Base-by-base conservation (phyloP, 768 basidiomycete genomes). In the Bullera alba region DNA sequence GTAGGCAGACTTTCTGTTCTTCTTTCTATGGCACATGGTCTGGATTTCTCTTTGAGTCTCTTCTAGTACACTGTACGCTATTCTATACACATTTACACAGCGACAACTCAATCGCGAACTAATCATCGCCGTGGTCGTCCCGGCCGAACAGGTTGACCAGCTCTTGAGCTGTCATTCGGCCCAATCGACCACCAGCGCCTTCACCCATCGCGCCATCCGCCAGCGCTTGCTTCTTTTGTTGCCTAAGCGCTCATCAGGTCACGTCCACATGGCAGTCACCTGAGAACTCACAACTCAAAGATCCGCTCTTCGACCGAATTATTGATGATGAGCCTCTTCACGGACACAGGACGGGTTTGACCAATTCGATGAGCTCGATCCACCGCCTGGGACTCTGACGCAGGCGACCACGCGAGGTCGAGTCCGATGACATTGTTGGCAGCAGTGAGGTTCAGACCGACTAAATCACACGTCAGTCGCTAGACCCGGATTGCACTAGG, bases 231-330 rank as follows among this genome's bases (percentile, higher is more conserved):
- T 73, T 73, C 25, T 58, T 30, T 47, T 54, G 50, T 45, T 56
- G 60, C 5, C 46, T 48, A 21, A 6, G 7, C 5, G 34, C 15
- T 12, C 19, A 21, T 30, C 16, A 34, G 35, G 23, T n/a, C 16
- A 28, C 7, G 15, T 21, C 4, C 25, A 21, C 23, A 44, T 23
- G 16, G 21, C 4, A 38, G 17, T 19, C 35, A 79, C 77, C 57
- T 85, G 84, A 53, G 21, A 19, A 46, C 46, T 34, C 23, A 48
- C 37, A 86, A 71, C 0, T 74, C 75, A 23, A 84, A 74, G 27
- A 87, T 80, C n/a, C 85, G 76, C 60, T 85, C 81, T 61, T 86
- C 85, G 27, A 73, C 61, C 0, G 71, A 67, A 48, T 71, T 59
- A 3, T 42, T 48, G 47, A 75, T 73, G 42, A 70, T 63, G n/a